A percentile compares a stretch with the other conserved stretches of the same genome.
These are phyloP conservation scores for Beauveria varroae DNA, from an alignment of 2,329 filamentous ascomycete species.

Conservation along the genomic window DNA sequence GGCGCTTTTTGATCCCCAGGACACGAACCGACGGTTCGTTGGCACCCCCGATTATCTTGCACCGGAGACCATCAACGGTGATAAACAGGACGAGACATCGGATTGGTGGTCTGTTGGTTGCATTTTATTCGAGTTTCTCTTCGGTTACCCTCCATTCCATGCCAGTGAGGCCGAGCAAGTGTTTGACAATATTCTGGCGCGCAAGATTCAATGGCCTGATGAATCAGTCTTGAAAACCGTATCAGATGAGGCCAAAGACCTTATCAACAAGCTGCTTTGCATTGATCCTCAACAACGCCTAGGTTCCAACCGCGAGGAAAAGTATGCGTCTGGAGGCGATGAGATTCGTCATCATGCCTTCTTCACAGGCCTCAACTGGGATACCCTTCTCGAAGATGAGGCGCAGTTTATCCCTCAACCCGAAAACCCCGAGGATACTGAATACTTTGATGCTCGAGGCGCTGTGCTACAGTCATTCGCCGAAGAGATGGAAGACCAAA, in stretches of 20 bases:
- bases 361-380: slow-evolving; percentile 86
- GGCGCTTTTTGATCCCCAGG: slow-evolving; percentile 92
- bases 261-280: slow-evolving; percentile 89
- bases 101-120: slow-evolving; percentile 99
- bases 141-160: slow-evolving; percentile 89
- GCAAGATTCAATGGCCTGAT: slow-evolving; percentile 88
- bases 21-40: slow-evolving; percentile 87
- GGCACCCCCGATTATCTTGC: slow-evolving; percentile 96
- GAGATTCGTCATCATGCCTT: slow-evolving; percentile 87
- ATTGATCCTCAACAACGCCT: slow-evolving; percentile 74
- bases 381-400: slow-evolving; percentile 84
- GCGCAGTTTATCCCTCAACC: slow-evolving; percentile 90
- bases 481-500: slow-evolving; percentile 88
- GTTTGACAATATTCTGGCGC: slow-evolving; percentile 90
- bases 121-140: slow-evolving; percentile 94
- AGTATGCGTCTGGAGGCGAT: slow-evolving; percentile 73
- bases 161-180: slow-evolving; percentile 84
- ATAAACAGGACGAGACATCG: slow-evolving; percentile 93
- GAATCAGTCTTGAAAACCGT: slow-evolving; percentile 65
- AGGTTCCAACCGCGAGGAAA: slow-evolving; percentile 79
- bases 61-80: slow-evolving; percentile 91
- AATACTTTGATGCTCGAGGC: slow-evolving; percentile 91
- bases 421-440: slow-evolving; percentile 93
- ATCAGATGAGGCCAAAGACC: slow-evolving; percentile 81
- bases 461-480: slow-evolving; percentile 88